Evolutionary conservation across 805 yeast genomes (phyloP), one percentile per base, ranked within the genome.

Genomic region (Wickerhamiella occidentalis): DNA sequence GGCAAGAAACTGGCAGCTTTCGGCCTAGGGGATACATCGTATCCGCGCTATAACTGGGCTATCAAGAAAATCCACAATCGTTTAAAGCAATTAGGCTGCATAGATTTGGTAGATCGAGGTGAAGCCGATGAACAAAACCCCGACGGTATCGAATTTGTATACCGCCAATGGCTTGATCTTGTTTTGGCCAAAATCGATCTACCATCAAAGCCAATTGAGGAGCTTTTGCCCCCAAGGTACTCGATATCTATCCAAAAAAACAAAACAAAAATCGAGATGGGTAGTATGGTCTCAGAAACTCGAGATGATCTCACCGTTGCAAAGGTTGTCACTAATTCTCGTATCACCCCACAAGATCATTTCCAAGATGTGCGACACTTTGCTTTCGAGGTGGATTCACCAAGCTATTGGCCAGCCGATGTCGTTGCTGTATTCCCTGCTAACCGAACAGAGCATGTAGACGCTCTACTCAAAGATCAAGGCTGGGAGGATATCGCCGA

Each of bases 11-110:
- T 87, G 55, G 76, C 90, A 2, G 74, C 86, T 1, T 82, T 92
- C 60, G 99, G 98, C 0, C 66, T 92, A 1, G 99, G 99, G 22
- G 97, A 92, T 63, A 81, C 95, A 0, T 81, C 94, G 1, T 92
- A 92, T 62, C 85, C 94, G 4, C 76, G 82, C 55, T 92, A 78
- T 66, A 90, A 92, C 65, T 80, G 79, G 71, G 96, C 95, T n/a
- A 76, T 82, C 33, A 75, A 80, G 53, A 88, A 90, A 59, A 64
- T 92, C 15, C 95, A 90, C 62, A 74, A 78, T 19, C 71, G 98
- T 51, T 59, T 90, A 28, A 58, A 71, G 23, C 96, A 90, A 64
- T 68, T 92, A 13, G 97, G 98, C 1, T 95, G 90, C 1, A 52
- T 54, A 0, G 92, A 82, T 58, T 64, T 86, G 5, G 72, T 81